Base-by-base conservation (phyloP, 2,329 filamentous ascomycete genomes). In the Catunica adiposa region DNA sequence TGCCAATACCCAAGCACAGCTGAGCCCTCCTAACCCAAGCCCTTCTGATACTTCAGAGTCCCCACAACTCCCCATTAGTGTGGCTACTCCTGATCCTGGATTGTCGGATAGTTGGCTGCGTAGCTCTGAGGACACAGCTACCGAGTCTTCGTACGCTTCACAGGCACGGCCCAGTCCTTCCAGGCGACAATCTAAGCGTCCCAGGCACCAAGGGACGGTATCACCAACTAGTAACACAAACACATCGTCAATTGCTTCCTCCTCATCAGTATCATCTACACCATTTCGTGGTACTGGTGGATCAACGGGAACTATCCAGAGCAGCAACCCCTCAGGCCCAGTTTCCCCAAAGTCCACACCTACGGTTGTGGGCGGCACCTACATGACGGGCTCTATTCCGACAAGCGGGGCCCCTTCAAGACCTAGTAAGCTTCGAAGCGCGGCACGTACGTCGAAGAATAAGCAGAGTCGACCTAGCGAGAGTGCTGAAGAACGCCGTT, bases 381-480 rank as follows among this genome's bases (percentile, higher is more conserved):
- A 56, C 20, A 56, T 56, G 40, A 56, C 53, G 55, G 55, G 55
- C 38, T 56, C 55, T 47, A 56, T 56, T 48, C 55, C 55, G 14
- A 56, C 55, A 5, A 53, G 26, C 23, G 55, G 50, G 8, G 55
- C 55, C 20, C 42, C 55, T 17, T 47, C 48, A 5, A 34, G 55
- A 14, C 53, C 56, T 14, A 59, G 55, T 48, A 56, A 57, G 26
- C 60, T 66, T n/a, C 64, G 65, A 22, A 64, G 62, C 56, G 64
- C 64, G 9, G 63, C 65, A 1, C 63, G 64, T 22, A 61, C 62
- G 3, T 64, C 63, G 20, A 67, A 66, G 58, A 65, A 64, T 58
- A 53, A 59, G n/a, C 61, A 57, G 15, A 55, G 58, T 44, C 62
- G 62, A 8, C 59, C 62, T 7, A 56, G 59, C 22, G 65, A 67